Conservation (phyloP, 1,284 basidiomycete genomes). For the Porogramme epimiltina region DNA sequence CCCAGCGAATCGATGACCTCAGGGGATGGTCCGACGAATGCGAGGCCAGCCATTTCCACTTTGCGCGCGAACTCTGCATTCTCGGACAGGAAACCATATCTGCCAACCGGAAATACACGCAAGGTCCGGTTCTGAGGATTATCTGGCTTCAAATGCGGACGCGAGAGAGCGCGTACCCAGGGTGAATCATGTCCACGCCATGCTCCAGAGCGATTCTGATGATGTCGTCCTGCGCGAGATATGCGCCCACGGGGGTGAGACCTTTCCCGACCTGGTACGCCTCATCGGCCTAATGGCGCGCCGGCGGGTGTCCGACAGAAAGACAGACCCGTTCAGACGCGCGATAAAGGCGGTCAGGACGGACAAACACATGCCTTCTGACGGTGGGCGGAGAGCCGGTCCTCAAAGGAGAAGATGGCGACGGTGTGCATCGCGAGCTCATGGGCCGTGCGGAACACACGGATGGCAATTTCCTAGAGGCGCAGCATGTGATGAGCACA, state of each 20-base stretch:
- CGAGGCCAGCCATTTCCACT: conserved; percentile 96
- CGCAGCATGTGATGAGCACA: conserved; percentile 1
- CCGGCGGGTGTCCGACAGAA: conserved; percentile 2
- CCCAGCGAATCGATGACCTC: conserved; percentile 98
- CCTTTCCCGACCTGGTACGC: conserved; percentile 98
- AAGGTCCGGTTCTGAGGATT: conserved; percentile 21
- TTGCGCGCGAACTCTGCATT: conserved; percentile 95
- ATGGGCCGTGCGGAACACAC: conserved; percentile 98
- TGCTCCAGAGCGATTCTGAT: conserved; percentile 94
- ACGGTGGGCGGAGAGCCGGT: conserved; percentile 95
- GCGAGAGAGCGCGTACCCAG: conserved; percentile 62
- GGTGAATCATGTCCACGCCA: conserved; percentile 99
- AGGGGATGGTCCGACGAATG: conserved; percentile 95
- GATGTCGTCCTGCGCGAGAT: conserved; percentile 97
- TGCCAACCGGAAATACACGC: conserved; percentile 33
- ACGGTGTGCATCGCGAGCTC: conserved; percentile 99
- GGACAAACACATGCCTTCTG: conserved; percentile 74
- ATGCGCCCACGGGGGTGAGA: conserved; percentile 93
- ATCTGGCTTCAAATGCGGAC: conserved; percentile 9
- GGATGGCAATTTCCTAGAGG: conserved; percentile 94
- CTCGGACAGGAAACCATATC: conserved; percentile 98
- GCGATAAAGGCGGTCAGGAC: neutral
- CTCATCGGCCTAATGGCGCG: conserved; percentile 85
- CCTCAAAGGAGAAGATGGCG: conserved; percentile 97
- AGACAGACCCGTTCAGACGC: neutral